phyloP scores from a whole-genome alignment of 2,329 filamentous ascomycete genomes.

The Cytospora leucostoma region DNA sequence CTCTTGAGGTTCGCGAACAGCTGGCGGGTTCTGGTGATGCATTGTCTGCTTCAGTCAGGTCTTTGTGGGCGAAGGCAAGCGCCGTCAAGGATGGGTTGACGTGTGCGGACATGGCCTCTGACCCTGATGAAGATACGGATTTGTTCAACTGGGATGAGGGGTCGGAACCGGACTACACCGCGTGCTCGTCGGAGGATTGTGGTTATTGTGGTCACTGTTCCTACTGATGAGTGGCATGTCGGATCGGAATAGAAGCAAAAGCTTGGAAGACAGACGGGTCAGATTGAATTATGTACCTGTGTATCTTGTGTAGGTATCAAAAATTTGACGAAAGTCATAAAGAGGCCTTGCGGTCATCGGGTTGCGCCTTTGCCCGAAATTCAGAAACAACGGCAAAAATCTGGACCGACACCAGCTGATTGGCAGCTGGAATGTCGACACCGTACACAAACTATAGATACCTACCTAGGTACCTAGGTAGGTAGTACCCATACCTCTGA shows the following conservation, averaged over 20 bases:
- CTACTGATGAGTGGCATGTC: constrained; percentile 20
- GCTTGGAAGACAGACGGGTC: not conserved
- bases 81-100: not conserved
- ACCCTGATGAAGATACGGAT: constrained; percentile 9
- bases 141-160: constrained; percentile 15
- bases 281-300: not conserved
- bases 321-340: too few species aligned
- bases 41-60: constrained; percentile 33
- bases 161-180: constrained; percentile 30
- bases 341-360: not conserved
- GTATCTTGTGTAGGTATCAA: too few species aligned
- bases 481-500: not conserved
- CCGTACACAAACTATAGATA: not conserved
- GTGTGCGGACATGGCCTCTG: not conserved
- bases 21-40: constrained; percentile 29
- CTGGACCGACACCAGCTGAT: not conserved
- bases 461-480: not conserved
- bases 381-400: not conserved
- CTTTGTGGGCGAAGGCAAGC: constrained; percentile 30
- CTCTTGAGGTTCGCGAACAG: constrained; percentile 33
- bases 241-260: not conserved
- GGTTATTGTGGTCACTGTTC: constrained; percentile 33
- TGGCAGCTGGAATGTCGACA: not conserved
- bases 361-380: not conserved
- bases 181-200: constrained; percentile 30